Evolutionary conservation across 495 filamentous ascomycete genomes (phyloP).

Genomic region (Aspergillus haitiensis): DNA sequence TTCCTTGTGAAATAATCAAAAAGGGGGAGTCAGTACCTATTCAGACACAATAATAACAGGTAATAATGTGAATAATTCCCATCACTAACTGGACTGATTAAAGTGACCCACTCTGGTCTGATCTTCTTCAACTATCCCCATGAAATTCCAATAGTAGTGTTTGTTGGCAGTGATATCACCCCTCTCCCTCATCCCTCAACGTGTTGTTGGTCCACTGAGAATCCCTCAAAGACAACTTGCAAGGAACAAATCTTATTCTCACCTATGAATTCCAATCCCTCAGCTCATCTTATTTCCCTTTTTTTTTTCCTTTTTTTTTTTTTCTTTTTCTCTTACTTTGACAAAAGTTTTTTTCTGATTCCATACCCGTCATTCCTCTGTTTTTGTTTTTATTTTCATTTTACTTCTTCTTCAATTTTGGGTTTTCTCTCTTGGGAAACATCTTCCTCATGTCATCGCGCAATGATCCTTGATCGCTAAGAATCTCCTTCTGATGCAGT

Average conservation of each 20-base stretch:
- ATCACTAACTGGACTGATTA: neutral
- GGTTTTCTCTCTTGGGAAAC: constrained; percentile 7
- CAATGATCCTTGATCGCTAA: constrained; percentile 19
- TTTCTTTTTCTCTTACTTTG: constrained; percentile 2
- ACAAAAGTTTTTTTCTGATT: constrained; percentile 10
- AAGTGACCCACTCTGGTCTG: constrained; percentile 7
- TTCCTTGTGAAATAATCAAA: no score
- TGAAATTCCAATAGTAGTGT: constrained; percentile 1
- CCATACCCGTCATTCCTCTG: constrained; percentile 10
- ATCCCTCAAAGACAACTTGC: neutral
- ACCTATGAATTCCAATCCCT: neutral
- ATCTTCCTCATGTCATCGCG: constrained; percentile 7
- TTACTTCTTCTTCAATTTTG: constrained; percentile 13
- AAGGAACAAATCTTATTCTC: constrained; percentile 12
- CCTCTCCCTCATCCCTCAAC: constrained; percentile 10
- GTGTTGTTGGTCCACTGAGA: constrained; percentile 10
- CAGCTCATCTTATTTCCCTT: constrained; percentile 5
- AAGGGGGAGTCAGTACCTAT: no score
- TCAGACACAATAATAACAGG: no score
- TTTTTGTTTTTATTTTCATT: constrained; percentile 14
- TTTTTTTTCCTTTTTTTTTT: constrained; percentile 12
- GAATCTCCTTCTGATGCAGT: constrained; percentile 7
- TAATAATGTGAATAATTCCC: no score
- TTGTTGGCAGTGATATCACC: constrained; percentile 20
- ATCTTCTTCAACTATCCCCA: neutral